Evolutionary conservation across 2,329 filamentous ascomycete genomes (phyloP), one percentile per base, ranked within the genome.

Genomic region (Cytospora piceicola): DNA sequence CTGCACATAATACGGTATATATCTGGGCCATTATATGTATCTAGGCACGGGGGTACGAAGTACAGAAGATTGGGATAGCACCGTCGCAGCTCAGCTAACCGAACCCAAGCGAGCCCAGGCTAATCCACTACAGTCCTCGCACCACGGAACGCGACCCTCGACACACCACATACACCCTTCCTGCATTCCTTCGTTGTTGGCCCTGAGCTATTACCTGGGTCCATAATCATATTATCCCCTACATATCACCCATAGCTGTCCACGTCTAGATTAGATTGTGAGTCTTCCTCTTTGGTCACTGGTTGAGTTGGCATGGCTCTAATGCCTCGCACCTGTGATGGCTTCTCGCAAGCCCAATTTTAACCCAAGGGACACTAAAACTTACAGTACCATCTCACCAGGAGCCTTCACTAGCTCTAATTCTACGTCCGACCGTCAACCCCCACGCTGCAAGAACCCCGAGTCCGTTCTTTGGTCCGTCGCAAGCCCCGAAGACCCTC

Each of bases 361-460:
- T 32, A 24, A 7, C 15, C 20, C 46, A 15, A 52, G 22, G 63
- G 52, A 59, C 58, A 65, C 42, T 55, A 67, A 52, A n/a, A 58
- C 63, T 67, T 65, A 67, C 63, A 39, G 61, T 65, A 59, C 49
- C 55, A 63, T 60, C 58, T 65, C 61, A 53, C 32, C 65, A 57
- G 30, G 24, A 55, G 20, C 66, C 65, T 58, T 62, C 59, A 58
- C 59, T 46, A 61, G 53, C 58, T 52, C 56, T 65, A 68, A 56
- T 55, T 54, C 59, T 65, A 59, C 59, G 9, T 59, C 51, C 66
- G 27, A 53, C 55, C 55, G 58, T 56, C 63, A 30, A n/a, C 57
- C 55, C 58, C 66, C 63, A 52, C 63, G 39, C 58, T 63, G 59
- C 51, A 59, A 60, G 61, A 55, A 52, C 53, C 56, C 63, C 61